Percentiles rank a stretch among this genome's conserved stretches.
phyloP scores from a whole-genome alignment of 768 basidiomycete species.

The Hebeloma cylindrosporum region DNA sequence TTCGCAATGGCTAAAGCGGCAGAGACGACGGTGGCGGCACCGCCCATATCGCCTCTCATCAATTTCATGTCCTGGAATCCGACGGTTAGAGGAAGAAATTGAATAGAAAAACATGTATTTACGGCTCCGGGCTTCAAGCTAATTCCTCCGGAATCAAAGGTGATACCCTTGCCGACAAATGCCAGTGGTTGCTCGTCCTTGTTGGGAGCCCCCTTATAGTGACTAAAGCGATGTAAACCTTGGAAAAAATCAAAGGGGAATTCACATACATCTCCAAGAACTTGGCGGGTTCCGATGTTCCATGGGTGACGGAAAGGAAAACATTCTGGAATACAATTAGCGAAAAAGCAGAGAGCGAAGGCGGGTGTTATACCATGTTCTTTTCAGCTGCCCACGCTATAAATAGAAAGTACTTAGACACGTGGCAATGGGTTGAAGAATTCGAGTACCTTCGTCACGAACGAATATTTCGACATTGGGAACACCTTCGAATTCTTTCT shows the following conservation, averaged over 20 bases:
- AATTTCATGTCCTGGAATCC: constrained; percentile 67
- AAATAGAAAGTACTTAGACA: constrained; percentile 4
- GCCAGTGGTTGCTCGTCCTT: constrained; percentile 61
- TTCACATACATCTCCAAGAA: constrained; percentile 77
- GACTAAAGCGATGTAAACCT: constrained; percentile 39
- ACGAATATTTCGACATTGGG: constrained; percentile 68
- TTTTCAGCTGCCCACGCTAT: constrained; percentile 80
- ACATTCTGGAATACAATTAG: constrained; percentile 50
- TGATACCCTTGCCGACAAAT: constrained; percentile 87
- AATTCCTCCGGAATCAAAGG: constrained; percentile 89
- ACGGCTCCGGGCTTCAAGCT: constrained; percentile 77
- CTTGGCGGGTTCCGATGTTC: constrained; percentile 81
- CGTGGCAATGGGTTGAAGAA: background rate
- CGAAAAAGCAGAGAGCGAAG: background rate
- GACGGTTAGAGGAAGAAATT: background rate
- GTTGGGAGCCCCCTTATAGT: constrained; percentile 74
- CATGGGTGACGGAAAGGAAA: constrained; percentile 85
- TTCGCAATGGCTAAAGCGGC: constrained; percentile 78
- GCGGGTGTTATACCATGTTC: constrained; percentile 59
- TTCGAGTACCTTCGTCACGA: constrained; percentile 64
- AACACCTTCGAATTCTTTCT: constrained; percentile 63
- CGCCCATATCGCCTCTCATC: constrained; percentile 90
- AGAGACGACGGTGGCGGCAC: constrained; percentile 76
- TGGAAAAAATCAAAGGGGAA: background rate
- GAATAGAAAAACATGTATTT: constrained; percentile 24